Evolutionary conservation across 805 yeast genomes (phyloP).

Genomic region (Blastobotrys terrestris): DNA sequence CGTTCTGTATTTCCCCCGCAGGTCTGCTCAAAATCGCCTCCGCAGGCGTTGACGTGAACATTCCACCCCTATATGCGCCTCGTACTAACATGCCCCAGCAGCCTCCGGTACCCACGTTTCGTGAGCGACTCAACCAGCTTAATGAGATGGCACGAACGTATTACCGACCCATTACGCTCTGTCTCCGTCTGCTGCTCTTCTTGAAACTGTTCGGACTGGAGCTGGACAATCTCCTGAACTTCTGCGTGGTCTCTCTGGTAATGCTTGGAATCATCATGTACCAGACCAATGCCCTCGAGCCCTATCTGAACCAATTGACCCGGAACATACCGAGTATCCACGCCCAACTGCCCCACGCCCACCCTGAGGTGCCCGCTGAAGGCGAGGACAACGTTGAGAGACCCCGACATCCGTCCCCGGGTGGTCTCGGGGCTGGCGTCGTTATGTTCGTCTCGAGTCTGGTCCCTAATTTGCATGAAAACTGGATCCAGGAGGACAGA

Average conservation of each 20-base stretch:
- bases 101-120: too few species aligned
- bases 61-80: not conserved
- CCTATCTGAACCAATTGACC: not conserved
- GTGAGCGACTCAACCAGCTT: too few species aligned
- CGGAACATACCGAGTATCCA: not conserved
- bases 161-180: not conserved
- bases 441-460: conserved; percentile 14
- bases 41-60: not conserved
- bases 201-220: not conserved
- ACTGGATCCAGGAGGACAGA: conserved; percentile 13
- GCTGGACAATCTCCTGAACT: not conserved
- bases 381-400: not conserved
- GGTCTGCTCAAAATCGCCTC: not conserved
- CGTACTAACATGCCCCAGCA: not conserved
- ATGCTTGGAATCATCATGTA: not conserved
- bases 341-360: not conserved
- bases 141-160: not conserved
- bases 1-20: conserved; percentile 7
- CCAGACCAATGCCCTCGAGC: not conserved
- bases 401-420: not conserved
- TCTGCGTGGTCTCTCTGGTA: not conserved
- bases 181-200: not conserved
- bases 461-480: conserved; percentile 15
- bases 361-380: not conserved
- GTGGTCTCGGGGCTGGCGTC: not conserved